Conservation (phyloP, 2,329 filamentous ascomycete genomes). For the Gnomoniopsis smithogilvyi region DNA sequence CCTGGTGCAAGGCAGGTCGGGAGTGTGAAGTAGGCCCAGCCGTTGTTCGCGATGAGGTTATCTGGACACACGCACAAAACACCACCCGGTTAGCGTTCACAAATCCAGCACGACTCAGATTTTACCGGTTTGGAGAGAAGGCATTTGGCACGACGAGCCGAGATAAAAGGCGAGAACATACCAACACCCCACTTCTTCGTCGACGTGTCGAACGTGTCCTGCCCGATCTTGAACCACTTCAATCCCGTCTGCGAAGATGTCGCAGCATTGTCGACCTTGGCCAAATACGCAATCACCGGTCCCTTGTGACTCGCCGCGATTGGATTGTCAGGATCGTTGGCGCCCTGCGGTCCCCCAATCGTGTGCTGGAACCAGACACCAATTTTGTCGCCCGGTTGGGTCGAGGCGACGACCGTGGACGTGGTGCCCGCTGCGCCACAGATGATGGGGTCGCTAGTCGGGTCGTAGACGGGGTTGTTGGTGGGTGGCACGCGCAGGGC, state of each 20-base stretch:
- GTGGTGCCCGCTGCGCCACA: constrained; percentile 44
- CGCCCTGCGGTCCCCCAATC: constrained; percentile 48
- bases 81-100: not conserved
- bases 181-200: constrained; percentile 44
- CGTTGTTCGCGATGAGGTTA: constrained; percentile 38
- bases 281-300: constrained; percentile 50
- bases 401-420: constrained; percentile 41
- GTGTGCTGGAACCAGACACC: constrained; percentile 52
- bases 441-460: constrained; percentile 44
- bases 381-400: constrained; percentile 48
- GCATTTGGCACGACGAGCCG: not conserved
- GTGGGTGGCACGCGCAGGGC: constrained; percentile 45
- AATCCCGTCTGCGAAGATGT: constrained; percentile 37
- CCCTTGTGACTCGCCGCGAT: constrained; percentile 55
- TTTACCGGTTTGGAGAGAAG: not conserved
- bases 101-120: not conserved
- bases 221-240: constrained; percentile 54
- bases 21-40: constrained; percentile 47
- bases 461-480: constrained; percentile 52
- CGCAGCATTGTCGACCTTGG: constrained; percentile 50
- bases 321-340: constrained; percentile 48
- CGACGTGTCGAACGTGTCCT: constrained; percentile 42
- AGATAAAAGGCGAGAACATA: not conserved
- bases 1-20: constrained; percentile 50
- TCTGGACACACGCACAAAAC: constrained; percentile 23